Evolutionary conservation across 2,329 filamentous ascomycete genomes (phyloP), one percentile per base, ranked within the genome.

Genomic region (Aureobasidium musti): DNA sequence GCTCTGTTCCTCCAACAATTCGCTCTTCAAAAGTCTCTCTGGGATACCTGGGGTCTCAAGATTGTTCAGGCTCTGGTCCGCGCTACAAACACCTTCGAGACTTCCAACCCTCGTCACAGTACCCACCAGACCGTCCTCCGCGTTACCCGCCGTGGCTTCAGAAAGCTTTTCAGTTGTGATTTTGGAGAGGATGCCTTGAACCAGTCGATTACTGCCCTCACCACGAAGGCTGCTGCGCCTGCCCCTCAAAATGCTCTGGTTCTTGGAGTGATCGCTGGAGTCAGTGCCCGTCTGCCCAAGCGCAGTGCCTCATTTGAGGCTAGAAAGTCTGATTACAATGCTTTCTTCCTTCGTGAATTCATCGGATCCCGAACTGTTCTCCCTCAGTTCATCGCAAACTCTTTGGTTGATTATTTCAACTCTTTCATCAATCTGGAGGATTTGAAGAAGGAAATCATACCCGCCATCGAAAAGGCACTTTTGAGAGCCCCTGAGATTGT

Each of bases 401-500:
- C 89, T 6, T 80, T 98, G 54, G 79, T 82, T 59, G 92, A 97
- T 75, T 97, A 98, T 80, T 97, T 97, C 76, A 77, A 80, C 19
- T 84, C 83, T 37, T 98, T 94, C 74, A 83, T 90, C 43, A 89
- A 86, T 0, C 75, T 86, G 19, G 88, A 92, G 28, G 92, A 97
- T 70, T 76, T 98, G 35, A 85, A 87, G 63, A 89, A 86, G 69
- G 87, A 94, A 50, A 74, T 98, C 37, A 82, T 96, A 28, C 91
- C 93, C 10, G 82, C 92, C 0, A 81, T 98, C 17, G 95, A 99
- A 74, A 97, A 97, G 79, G 89, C 91, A 6, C 83, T 99, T 65
- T 80, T 99, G 53, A 86, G 96, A 75, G 89, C 94, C 8, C 96
- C 95, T 1, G 95, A 99, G 78, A 89, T 97, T 50, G 87, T 97